Base-by-base conservation (phyloP, 2,329 filamentous ascomycete genomes). In the Pseudocercospora musae region DNA sequence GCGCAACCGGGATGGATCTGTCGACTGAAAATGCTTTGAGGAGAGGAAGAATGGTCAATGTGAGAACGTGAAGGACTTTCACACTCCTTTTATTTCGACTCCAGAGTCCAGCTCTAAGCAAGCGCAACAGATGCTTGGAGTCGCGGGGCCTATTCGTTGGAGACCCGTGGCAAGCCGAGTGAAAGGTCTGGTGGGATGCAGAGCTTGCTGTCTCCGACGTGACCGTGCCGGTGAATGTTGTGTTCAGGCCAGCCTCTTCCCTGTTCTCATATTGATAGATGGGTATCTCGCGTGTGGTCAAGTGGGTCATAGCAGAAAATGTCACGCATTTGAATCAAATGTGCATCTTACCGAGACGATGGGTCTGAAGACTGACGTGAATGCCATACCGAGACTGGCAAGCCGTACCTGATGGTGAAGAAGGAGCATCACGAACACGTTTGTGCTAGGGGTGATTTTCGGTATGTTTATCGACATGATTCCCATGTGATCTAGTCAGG, bases 141-240 rank as follows among this genome's bases (percentile, higher is more conserved):
- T 66, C 58, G 64, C 59, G 64, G 64, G 62, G 58, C 66, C 53
- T 57, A 20, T 44, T 53, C 27, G 48, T 48, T 53, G 64, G 66
- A 66, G 64, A 62, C 64, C 64, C 62, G 58, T 66, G 62, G 66
- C 29, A 57, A 61, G 59, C 60, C 64, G 23, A 6, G 3, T 25
- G 23, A 25, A 61, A 62, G 40, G 55, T 60, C 61, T 65, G 42
- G 59, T 60, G 62, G 59, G 60, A 42, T 59, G 65, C 58, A 65
- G 58, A 67, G 40, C 58, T 53, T 59, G 65, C 54, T 37, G 57
- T 37, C 48, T 63, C 57, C 57, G 60, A 57, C 48, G 59, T 62
- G 52, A 33, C 60, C 56, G 62, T 60, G 62, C 59, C 59, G 59
- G 50, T 60, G 60, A 25, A 53, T 33, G 44, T 31, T 13, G 59